Conservation (phyloP, 495 filamentous ascomycete species). For the Aspergillus cavernicola region DNA sequence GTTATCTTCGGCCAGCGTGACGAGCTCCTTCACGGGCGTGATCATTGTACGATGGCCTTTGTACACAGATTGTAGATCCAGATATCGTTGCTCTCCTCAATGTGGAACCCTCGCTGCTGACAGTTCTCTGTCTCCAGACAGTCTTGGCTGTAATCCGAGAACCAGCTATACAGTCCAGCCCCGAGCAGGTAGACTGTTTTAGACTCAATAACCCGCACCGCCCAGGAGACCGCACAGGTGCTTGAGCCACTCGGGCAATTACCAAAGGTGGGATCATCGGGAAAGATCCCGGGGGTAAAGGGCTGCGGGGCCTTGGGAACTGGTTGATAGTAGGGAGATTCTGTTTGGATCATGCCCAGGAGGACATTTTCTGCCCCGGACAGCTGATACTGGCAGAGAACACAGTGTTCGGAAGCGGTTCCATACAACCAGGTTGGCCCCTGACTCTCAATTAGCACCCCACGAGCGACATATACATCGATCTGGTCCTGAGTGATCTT, state of each 20-base stretch:
- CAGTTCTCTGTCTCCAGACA: slow-evolving; percentile 31
- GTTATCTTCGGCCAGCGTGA: slow-evolving; percentile 19
- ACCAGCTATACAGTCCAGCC: slow-evolving; percentile 57
- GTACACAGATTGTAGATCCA: slow-evolving; percentile 68
- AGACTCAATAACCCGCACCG: slow-evolving; percentile 57
- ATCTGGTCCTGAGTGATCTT: slow-evolving; percentile 46
- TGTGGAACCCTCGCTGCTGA: slow-evolving; percentile 26
- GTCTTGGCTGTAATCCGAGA: slow-evolving; percentile 43
- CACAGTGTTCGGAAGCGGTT: slow-evolving; percentile 66
- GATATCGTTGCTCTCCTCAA: slow-evolving; percentile 43
- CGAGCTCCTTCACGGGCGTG: not conserved
- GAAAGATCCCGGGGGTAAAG: slow-evolving; percentile 41
- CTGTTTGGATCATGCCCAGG: slow-evolving; percentile 73
- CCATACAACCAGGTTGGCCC: slow-evolving; percentile 59
- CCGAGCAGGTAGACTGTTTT: slow-evolving; percentile 54
- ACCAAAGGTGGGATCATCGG: slow-evolving; percentile 52
- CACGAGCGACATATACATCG: slow-evolving; percentile 59
- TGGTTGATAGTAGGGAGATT: slow-evolving; percentile 67
- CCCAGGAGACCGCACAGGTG: slow-evolving; percentile 59
- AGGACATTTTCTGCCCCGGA: slow-evolving; percentile 60
- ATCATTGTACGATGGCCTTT: slow-evolving; percentile 73
- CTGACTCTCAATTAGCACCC: slow-evolving; percentile 52
- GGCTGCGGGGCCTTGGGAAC: slow-evolving; percentile 53
- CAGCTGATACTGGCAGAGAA: slow-evolving; percentile 75
- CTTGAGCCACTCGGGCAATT: slow-evolving; percentile 37